phyloP scores from a whole-genome alignment of 305 asterid species.

The Fraxinus angustifolia region DNA sequence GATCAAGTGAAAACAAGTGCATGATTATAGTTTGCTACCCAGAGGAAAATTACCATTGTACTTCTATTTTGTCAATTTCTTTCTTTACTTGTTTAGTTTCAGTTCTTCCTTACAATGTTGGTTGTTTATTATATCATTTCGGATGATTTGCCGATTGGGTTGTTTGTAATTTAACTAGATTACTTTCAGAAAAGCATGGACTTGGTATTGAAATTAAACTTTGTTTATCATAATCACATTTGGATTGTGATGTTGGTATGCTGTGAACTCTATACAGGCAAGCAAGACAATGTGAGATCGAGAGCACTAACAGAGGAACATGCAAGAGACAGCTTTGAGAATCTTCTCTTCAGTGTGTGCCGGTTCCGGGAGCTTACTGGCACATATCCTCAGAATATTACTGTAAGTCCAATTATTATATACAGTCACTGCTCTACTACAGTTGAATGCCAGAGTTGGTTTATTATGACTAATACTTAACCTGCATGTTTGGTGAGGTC shows the following conservation, averaged over 20 bases:
- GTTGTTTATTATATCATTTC: neutral
- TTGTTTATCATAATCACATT: neutral
- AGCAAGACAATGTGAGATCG: conserved; percentile 56
- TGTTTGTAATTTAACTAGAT: neutral
- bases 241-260: neutral
- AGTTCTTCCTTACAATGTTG: neutral
- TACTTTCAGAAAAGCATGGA: neutral
- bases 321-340: conserved; percentile 96
- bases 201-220: neutral
- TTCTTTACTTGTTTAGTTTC: neutral
- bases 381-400: conserved; percentile 73
- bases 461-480: neutral
- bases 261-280: conserved; percentile 41
- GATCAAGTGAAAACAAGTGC: neutral
- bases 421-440: neutral
- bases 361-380: conserved; percentile 96
- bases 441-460: conserved; percentile 18
- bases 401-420: conserved; percentile 48
- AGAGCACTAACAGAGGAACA: conserved; percentile 93
- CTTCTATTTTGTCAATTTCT: neutral
- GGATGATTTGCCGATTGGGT: neutral
- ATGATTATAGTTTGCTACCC: neutral
- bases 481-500: neutral
- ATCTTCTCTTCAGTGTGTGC: conserved; percentile 84
- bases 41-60: neutral